These are phyloP conservation scores for Pleurotus salmoneostramineus DNA, from an alignment of 768 basidiomycete genomes.

Conservation along the genomic window DNA sequence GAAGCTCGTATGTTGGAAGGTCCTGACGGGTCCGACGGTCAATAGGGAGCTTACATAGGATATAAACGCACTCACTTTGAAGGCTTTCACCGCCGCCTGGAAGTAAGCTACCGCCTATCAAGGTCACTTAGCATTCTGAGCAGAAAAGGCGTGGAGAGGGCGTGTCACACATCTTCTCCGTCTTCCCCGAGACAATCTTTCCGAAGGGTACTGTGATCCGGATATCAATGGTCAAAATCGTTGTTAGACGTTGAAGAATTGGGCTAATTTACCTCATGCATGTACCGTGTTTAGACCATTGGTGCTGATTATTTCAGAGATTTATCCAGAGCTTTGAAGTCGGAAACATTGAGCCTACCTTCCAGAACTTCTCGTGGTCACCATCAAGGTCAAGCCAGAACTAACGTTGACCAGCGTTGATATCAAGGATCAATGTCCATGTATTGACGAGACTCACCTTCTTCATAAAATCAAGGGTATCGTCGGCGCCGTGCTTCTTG, in stretches of 20 bases:
- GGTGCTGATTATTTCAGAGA: slow-evolving; percentile 40
- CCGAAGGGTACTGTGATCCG: slow-evolving; percentile 50
- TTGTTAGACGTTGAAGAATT: background rate
- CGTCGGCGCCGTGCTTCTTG: slow-evolving; percentile 48
- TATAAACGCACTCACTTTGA: slow-evolving; percentile 27
- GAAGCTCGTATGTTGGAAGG: slow-evolving; percentile 74
- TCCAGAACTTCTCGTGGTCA: slow-evolving; percentile 63
- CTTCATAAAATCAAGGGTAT: slow-evolving; percentile 58
- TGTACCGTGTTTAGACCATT: slow-evolving; percentile 70
- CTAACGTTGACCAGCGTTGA: slow-evolving; percentile 17
- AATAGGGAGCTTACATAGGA: background rate
- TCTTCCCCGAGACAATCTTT: slow-evolving; percentile 48
- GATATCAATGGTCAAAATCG: background rate
- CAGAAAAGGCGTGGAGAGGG: background rate
- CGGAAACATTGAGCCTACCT: slow-evolving; percentile 32
- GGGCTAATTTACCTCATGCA: slow-evolving; percentile 35
- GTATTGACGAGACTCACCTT: slow-evolving; percentile 18
- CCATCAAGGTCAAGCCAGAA: slow-evolving; percentile 64
- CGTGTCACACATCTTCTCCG: slow-evolving; percentile 51
- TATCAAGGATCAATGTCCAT: background rate
- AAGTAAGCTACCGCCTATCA: slow-evolving; percentile 65
- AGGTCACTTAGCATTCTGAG: background rate
- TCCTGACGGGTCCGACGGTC: slow-evolving; percentile 26
- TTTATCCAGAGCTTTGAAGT: background rate
- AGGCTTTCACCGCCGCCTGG: slow-evolving; percentile 43